These are phyloP conservation scores for Neophaeococcomyces mojaviensis DNA, from an alignment of 2,329 filamentous ascomycete species.

Conservation along the genomic window DNA sequence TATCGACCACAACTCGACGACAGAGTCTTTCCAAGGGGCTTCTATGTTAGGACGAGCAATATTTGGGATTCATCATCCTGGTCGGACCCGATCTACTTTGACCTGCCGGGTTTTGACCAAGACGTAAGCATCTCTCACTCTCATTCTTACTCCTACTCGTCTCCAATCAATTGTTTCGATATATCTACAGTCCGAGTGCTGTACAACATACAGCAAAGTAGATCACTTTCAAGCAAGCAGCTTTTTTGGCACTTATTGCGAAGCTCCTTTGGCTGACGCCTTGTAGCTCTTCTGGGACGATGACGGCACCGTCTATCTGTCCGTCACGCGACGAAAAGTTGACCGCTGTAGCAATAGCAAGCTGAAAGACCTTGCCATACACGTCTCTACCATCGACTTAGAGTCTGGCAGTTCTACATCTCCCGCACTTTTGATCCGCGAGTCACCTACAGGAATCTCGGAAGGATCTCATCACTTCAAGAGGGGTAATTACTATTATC, in stretches of 20 bases:
- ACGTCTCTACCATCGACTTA: constrained; percentile 25
- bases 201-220: no score
- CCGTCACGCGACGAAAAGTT: constrained; percentile 26
- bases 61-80: constrained; percentile 37
- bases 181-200: no score
- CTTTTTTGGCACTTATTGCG: no score
- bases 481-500: constrained; percentile 46
- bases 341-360: constrained; percentile 9
- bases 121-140: no score
- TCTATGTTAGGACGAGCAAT: constrained; percentile 36
- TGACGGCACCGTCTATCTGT: constrained; percentile 33
- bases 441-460: constrained; percentile 29
- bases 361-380: constrained; percentile 1
- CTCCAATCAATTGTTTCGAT: no score
- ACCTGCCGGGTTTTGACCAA: constrained; percentile 36
- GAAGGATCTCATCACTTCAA: constrained; percentile 51
- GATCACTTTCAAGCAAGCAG: no score
- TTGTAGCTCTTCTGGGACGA: constrained; percentile 44
- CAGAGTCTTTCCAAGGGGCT: constrained; percentile 8
- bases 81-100: constrained; percentile 35
- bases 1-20: constrained; percentile 22
- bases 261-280: no score
- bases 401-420: constrained; percentile 28
- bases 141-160: no score
- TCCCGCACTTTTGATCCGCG: constrained; percentile 33